phyloP scores from a whole-genome alignment of 1,284 basidiomycete genomes.

The Mycena sp. region DNA sequence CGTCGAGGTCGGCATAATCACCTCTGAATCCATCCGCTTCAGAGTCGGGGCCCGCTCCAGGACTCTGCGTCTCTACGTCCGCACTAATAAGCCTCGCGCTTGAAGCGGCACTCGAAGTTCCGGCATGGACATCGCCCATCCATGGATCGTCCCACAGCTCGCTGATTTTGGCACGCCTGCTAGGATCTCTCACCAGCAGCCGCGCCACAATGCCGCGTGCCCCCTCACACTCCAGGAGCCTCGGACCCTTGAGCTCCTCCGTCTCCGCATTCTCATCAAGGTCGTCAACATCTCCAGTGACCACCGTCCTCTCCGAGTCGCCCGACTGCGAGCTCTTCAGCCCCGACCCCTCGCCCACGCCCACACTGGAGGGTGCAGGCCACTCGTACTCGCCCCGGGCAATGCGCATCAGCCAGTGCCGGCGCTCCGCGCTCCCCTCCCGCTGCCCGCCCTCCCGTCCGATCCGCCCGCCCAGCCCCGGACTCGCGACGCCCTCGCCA shows the following conservation, averaged over 20 bases:
- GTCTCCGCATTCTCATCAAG: constrained; percentile 20
- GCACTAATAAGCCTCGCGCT: constrained; percentile 8
- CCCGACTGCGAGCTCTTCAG: constrained; percentile 23
- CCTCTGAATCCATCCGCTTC: constrained; percentile 19
- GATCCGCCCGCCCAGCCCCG: constrained; percentile 49
- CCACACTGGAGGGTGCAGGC: too few relatives aligned
- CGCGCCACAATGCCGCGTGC: constrained; percentile 64
- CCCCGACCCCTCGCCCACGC: constrained; percentile 8
- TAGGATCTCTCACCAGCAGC: constrained; percentile 76
- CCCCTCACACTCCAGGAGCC: constrained; percentile 56
- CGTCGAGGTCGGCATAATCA: constrained; percentile 14
- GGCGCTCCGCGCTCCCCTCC: constrained; percentile 47
- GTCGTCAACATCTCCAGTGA: constrained; percentile 11
- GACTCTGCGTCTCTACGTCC: constrained; percentile 23
- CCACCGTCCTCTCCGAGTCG: constrained; percentile 13
- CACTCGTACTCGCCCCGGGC: constrained; percentile 82
- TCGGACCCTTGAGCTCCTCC: constrained; percentile 42
- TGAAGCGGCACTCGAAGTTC: constrained; percentile 7
- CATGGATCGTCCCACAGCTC: constrained; percentile 77
- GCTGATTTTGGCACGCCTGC: constrained; percentile 63
- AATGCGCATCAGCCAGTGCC: constrained; percentile 76
- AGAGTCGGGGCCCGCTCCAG: constrained; percentile 17
- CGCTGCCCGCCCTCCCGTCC: constrained; percentile 41
- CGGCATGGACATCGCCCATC: constrained; percentile 51
- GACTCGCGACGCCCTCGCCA: constrained; percentile 50